Conservation (phyloP, 2,329 filamentous ascomycete species). For the Stagonosporopsis tanaceti region DNA sequence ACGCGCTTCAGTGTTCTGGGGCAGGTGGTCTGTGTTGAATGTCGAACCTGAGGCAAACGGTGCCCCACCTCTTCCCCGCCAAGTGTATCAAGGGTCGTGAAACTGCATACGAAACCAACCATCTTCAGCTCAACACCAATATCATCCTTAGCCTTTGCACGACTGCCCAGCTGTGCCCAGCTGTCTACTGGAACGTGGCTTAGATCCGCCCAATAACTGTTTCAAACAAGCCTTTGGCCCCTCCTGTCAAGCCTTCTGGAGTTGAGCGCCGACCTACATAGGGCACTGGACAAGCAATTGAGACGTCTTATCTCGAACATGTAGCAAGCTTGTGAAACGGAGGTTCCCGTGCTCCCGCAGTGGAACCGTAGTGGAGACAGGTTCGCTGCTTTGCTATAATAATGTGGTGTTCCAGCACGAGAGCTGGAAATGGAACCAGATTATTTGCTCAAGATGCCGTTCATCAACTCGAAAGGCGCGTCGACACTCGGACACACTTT, state of each 20-base stretch:
- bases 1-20: background rate
- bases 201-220: background rate
- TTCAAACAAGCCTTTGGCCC: slow-evolving; percentile 20
- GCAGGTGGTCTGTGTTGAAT: background rate
- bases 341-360: slow-evolving; percentile 23
- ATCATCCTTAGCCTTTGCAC: slow-evolving; percentile 1
- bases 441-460: slow-evolving; percentile 49
- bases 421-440: slow-evolving; percentile 41
- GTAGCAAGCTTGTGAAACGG: slow-evolving; percentile 38
- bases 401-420: slow-evolving; percentile 5
- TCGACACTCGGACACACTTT: slow-evolving; percentile 48
- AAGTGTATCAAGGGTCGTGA: slow-evolving; percentile 11
- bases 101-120: slow-evolving; percentile 18
- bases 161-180: slow-evolving; percentile 18
- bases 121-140: slow-evolving; percentile 4
- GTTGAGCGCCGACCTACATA: background rate
- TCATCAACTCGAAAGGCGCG: slow-evolving; percentile 40
- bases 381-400: slow-evolving; percentile 8
- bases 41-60: slow-evolving; percentile 11
- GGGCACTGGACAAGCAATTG: slow-evolving; percentile 13
- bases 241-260: slow-evolving; percentile 16
- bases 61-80: slow-evolving; percentile 17
- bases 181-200: slow-evolving; percentile 4
- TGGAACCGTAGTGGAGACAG: slow-evolving; percentile 7
- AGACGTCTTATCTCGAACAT: slow-evolving; percentile 17